Evolutionary conservation across 1,139 yeast species (phyloP).

Genomic region (Yarrowia galli): DNA sequence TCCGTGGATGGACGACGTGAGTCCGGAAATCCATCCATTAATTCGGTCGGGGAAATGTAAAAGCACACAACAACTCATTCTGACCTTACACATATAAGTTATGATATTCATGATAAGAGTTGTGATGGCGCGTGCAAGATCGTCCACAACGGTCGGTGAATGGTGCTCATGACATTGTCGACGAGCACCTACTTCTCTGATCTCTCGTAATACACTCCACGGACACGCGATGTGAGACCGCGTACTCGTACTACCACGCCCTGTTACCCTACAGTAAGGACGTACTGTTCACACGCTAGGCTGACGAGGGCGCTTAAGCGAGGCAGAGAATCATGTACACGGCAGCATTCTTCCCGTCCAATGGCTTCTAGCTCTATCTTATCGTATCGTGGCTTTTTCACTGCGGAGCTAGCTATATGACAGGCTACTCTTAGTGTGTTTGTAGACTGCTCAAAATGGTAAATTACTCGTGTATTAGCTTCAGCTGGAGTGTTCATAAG

Average conservation of each 20-base stretch:
- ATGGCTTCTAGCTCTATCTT: constrained; percentile 15
- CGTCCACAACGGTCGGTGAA: no score
- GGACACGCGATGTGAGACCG: no score
- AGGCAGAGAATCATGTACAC: constrained; percentile 19
- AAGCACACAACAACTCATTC: constrained; percentile 10
- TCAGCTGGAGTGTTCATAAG: no score
- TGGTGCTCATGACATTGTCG: no score
- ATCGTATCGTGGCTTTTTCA: background rate
- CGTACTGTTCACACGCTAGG: background rate
- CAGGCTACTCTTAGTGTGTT: background rate
- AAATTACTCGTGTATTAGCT: background rate
- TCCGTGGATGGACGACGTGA: constrained; percentile 4
- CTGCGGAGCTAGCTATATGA: background rate
- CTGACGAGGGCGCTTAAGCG: constrained; percentile 9
- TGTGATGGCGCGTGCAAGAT: no score
- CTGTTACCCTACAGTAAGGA: constrained; percentile 7
- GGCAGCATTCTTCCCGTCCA: background rate
- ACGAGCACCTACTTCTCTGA: no score
- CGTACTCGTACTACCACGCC: no score
- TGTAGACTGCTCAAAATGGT: background rate
- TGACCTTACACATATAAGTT: constrained; percentile 32
- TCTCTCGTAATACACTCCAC: no score
- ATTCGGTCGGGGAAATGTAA: constrained; percentile 3
- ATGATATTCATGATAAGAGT: constrained; percentile 30
- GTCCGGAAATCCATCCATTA: constrained; percentile 8